These are phyloP conservation scores for Clausena lansium DNA, from an alignment of 345 rosid species.

Conservation along the genomic window DNA sequence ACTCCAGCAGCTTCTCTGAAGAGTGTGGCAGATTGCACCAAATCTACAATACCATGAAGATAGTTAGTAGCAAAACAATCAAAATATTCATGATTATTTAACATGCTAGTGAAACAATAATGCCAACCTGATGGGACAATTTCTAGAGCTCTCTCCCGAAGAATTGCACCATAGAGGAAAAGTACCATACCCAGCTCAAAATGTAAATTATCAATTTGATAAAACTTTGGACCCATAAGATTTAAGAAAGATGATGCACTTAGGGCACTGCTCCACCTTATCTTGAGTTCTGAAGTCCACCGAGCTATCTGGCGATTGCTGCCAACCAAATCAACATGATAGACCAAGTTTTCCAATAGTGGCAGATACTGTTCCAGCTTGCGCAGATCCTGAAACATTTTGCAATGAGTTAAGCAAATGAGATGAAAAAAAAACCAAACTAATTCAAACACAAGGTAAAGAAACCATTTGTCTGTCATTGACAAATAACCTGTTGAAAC, in stretches of 20 bases:
- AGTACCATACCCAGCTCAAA: slow-evolving; percentile 69
- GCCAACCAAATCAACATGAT: slow-evolving; percentile 38
- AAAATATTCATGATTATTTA: neutral
- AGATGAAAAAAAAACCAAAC: slow-evolving; percentile 8
- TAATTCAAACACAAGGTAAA: neutral
- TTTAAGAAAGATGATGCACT: slow-evolving; percentile 49
- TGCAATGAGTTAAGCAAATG: slow-evolving; percentile 1
- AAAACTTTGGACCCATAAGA: slow-evolving; percentile 52
- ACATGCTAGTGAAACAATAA: neutral
- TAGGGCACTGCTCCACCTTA: slow-evolving; percentile 70
- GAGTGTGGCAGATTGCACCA: slow-evolving; percentile 49
- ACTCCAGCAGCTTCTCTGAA: slow-evolving; percentile 86
- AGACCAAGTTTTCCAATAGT: slow-evolving; percentile 56
- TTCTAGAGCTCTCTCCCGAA: slow-evolving; percentile 69
- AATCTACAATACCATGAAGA: slow-evolving; percentile 33
- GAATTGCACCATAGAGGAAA: slow-evolving; percentile 56
- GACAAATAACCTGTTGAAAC: slow-evolving; percentile 47
- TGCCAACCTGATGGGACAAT: slow-evolving; percentile 50
- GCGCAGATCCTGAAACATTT: slow-evolving; percentile 53
- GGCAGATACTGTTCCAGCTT: slow-evolving; percentile 68
- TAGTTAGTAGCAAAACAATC: slow-evolving; percentile 1
- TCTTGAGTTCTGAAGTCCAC: slow-evolving; percentile 52
- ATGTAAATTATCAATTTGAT: slow-evolving; percentile 51
- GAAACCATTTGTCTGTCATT: neutral
- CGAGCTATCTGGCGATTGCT: slow-evolving; percentile 28